These are phyloP conservation scores for Chrysanthemum lavandulifolium DNA, from an alignment of 129 eudicot species.

Conservation along the genomic window DNA sequence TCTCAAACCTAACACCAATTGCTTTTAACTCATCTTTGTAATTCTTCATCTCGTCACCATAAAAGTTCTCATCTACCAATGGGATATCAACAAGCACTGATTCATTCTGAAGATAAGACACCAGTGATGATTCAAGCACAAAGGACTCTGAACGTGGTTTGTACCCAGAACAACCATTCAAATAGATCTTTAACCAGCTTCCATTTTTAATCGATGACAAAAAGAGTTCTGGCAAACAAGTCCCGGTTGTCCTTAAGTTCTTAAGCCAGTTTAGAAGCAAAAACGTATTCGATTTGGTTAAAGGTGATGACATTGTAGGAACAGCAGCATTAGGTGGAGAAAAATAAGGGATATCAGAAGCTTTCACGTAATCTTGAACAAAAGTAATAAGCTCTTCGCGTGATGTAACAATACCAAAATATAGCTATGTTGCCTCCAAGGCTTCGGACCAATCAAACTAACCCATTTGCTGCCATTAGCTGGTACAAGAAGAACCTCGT, in stretches of 20 bases:
- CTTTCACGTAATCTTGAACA: constrained; percentile 22
- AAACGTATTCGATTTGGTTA: constrained; percentile 10
- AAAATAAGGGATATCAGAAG: constrained; percentile 46
- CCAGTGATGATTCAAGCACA: constrained; percentile 30
- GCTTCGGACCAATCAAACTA: constrained; percentile 39
- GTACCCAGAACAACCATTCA: constrained; percentile 29
- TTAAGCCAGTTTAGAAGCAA: constrained; percentile 43
- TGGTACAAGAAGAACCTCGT: constrained; percentile 42
- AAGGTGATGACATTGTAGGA: constrained; percentile 33
- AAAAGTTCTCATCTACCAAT: constrained; percentile 32
- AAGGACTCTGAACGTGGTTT: constrained; percentile 53
- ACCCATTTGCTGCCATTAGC: constrained; percentile 61
- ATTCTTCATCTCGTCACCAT: constrained; percentile 27
- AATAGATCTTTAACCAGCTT: constrained; percentile 43
- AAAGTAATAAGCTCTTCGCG: constrained; percentile 28
- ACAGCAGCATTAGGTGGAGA: constrained; percentile 43
- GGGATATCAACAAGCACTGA: constrained; percentile 51
- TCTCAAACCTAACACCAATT: constrained; percentile 48
- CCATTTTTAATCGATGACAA: constrained; percentile 40
- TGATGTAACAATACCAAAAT: constrained; percentile 22
- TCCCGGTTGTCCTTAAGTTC: constrained; percentile 14
- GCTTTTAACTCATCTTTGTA: constrained; percentile 43
- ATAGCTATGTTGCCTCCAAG: constrained; percentile 41
- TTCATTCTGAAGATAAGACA: constrained; percentile 35
- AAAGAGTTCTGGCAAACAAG: constrained; percentile 26